Evolutionary conservation across 805 yeast species (phyloP).

Genomic region (Lachancea quebecensis): DNA sequence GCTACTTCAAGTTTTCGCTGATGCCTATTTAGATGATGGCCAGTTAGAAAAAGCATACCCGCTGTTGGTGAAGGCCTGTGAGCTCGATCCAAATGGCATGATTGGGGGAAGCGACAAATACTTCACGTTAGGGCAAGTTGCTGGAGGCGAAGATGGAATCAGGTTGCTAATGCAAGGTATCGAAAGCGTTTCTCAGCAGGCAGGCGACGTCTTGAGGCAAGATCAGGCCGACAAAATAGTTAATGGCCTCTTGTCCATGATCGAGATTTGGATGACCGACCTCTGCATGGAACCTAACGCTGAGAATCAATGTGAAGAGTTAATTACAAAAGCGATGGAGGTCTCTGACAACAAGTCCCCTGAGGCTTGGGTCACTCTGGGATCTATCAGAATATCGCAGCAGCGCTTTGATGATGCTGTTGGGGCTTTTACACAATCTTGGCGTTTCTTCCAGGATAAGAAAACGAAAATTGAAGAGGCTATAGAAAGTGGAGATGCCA

Average conservation of each 20-base stretch:
- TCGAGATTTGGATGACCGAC: constrained; percentile 98
- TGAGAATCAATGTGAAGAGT: constrained; percentile 67
- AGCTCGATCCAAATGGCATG: constrained; percentile 59
- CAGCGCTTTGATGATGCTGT: constrained; percentile 67
- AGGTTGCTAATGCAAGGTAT: constrained; percentile 57
- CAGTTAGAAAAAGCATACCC: constrained; percentile 73
- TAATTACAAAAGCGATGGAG: constrained; percentile 57
- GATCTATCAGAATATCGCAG: constrained; percentile 87
- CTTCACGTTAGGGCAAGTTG: constrained; percentile 82
- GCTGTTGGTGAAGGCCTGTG: constrained; percentile 51
- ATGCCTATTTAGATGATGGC: constrained; percentile 71
- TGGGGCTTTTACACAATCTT: constrained; percentile 57
- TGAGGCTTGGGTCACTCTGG: constrained; percentile 74
- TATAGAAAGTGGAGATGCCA: constrained; percentile 29
- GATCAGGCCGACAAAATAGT: constrained; percentile 53
- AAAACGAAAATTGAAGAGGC: constrained; percentile 44
- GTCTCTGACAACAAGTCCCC: constrained; percentile 54
- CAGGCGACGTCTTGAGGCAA: constrained; percentile 25
- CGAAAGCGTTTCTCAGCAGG: constrained; percentile 27
- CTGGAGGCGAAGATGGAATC: constrained; percentile 76
- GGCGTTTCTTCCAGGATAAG: constrained; percentile 57
- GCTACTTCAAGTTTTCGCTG: constrained; percentile 58
- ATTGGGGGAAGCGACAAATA: constrained; percentile 70
- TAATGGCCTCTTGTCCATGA: constrained; percentile 74
- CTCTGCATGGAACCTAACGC: constrained; percentile 91